A percentile compares a stretch with the other conserved stretches of the same genome.
Conservation (phyloP, 78 protist genomes). For the Reticulomyxa filosa region DNA sequence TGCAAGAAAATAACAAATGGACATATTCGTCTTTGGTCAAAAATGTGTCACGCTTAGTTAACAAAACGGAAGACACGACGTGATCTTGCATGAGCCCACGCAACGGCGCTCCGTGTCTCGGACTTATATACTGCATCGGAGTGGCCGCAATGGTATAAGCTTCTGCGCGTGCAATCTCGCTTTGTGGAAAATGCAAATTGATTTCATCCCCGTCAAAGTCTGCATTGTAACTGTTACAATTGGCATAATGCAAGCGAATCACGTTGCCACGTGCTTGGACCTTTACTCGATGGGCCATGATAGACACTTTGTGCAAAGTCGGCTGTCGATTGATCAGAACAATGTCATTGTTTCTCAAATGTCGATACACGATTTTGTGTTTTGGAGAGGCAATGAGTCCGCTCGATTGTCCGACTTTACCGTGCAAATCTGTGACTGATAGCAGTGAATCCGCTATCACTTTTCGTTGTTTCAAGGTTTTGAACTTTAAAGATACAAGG, state of each 20-base stretch:
- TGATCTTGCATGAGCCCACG: conserved; percentile 98
- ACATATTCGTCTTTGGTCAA: conserved; percentile 21
- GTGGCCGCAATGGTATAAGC: conserved; percentile 51
- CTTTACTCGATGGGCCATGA: conserved; percentile 7
- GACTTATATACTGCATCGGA: conserved; percentile 53
- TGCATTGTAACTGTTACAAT: conserved; percentile 59
- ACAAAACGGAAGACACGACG: conserved; percentile 67
- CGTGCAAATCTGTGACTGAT: too few species aligned
- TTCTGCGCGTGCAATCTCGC: conserved; percentile 18
- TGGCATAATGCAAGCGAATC: conserved; percentile 76
- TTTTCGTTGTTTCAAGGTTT: too few species aligned
- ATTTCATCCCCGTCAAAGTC: conserved; percentile 40
- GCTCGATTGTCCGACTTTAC: too few species aligned
- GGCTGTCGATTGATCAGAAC: conserved; percentile 95
- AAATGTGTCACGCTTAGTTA: conserved; percentile 70
- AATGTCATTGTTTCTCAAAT: conserved; percentile 65
- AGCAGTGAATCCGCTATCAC: too few species aligned
- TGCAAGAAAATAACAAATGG: too few species aligned
- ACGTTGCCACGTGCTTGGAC: neutral
- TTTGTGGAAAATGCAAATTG: conserved; percentile 15
- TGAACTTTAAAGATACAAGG: too few species aligned
- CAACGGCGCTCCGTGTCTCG: conserved; percentile 74
- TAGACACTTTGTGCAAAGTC: conserved; percentile 70
- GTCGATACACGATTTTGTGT: conserved; percentile 62
- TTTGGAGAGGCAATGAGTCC: neutral